These are phyloP conservation scores for Kwoniella shandongensis DNA, from an alignment of 768 basidiomycete species.

Conservation along the genomic window DNA sequence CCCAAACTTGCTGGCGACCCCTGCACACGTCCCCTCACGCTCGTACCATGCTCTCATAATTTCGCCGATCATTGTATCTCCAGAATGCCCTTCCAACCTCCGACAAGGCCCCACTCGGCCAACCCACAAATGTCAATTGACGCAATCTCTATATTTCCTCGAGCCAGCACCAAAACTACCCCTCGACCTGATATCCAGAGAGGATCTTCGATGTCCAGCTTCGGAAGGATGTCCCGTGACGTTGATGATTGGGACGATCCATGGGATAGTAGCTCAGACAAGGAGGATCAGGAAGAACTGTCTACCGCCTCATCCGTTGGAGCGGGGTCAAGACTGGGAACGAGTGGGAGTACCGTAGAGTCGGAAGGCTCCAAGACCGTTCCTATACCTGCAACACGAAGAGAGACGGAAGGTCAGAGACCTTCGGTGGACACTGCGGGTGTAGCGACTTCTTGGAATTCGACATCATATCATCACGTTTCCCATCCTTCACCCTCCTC, in stretches of 20 bases:
- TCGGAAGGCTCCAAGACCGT: conserved; percentile 2
- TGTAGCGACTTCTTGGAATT: conserved; percentile 29
- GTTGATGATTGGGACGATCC: conserved; percentile 49
- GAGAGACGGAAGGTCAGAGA: not conserved
- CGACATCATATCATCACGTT: conserved; percentile 30
- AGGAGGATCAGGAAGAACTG: conserved; percentile 28
- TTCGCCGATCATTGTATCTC: not conserved
- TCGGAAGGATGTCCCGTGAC: conserved; percentile 1
- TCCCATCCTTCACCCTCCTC: conserved; percentile 22
- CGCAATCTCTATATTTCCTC: conserved; percentile 32
- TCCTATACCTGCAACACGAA: conserved; percentile 6
- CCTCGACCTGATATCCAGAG: conserved; percentile 9
- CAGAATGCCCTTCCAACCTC: conserved; percentile 47
- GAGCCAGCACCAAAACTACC: conserved; percentile 16
- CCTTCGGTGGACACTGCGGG: conserved; percentile 5
- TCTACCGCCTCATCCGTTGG: not conserved
- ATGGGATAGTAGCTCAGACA: conserved; percentile 50
- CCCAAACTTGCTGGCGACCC: too few species aligned
- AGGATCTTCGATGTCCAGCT: conserved; percentile 13
- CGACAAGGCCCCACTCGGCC: conserved; percentile 46
- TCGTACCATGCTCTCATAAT: not conserved
- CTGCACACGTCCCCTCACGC: too few species aligned
- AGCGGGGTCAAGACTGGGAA: not conserved
- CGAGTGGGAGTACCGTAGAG: not conserved
- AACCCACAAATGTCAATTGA: conserved; percentile 32